Evolutionary conservation across 1,284 basidiomycete genomes (phyloP).

Genomic region (Nidula niveotomentosa): DNA sequence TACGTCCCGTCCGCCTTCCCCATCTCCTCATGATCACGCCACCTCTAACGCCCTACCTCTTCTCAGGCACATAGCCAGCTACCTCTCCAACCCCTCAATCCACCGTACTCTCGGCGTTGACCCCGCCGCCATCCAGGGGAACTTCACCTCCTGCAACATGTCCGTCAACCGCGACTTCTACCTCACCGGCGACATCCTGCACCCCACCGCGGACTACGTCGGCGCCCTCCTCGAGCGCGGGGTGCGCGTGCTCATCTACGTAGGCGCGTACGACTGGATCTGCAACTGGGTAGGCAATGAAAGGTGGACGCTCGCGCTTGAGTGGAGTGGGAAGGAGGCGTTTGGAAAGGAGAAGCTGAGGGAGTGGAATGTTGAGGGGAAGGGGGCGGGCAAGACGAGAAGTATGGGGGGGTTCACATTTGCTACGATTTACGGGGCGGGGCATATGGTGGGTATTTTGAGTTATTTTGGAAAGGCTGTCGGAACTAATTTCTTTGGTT

Average conservation of each 20-base stretch:
- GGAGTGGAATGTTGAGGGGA: constrained; percentile 52
- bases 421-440: constrained; percentile 52
- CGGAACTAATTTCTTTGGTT: background rate
- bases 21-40: background rate
- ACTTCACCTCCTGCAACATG: constrained; percentile 50
- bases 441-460: constrained; percentile 56
- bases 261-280: constrained; percentile 72
- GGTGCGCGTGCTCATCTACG: constrained; percentile 73
- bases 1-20: constrained; percentile 18
- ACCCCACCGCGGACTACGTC: constrained; percentile 55
- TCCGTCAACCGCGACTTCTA: constrained; percentile 42
- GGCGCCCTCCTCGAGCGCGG: constrained; percentile 74
- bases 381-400: constrained; percentile 51
- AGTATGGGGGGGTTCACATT: constrained; percentile 55
- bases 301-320: constrained; percentile 55
- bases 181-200: constrained; percentile 35
- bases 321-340: constrained; percentile 57
- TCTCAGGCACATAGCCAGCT: constrained; percentile 45
- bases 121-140: constrained; percentile 24
- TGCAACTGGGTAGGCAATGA: constrained; percentile 79
- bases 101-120: constrained; percentile 63
- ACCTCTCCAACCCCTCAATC: constrained; percentile 55
- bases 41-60: background rate
- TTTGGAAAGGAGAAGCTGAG: constrained; percentile 45
- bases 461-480: background rate